Conservation (phyloP, 306 rosid genomes). For the Corylus heterophylla region DNA sequence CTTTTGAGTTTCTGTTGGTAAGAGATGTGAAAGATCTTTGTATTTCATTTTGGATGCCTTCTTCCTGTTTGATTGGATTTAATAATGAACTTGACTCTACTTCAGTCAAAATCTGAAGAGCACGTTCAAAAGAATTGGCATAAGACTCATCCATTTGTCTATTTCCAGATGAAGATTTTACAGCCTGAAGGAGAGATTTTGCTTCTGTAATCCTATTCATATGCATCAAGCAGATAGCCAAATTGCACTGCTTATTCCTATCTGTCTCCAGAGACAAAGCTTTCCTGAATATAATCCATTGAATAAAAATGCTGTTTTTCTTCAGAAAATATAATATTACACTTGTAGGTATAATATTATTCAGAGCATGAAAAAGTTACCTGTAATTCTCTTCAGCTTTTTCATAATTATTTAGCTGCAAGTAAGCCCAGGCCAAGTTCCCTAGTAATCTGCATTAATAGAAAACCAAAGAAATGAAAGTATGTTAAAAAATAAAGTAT, state of each 20-base stretch:
- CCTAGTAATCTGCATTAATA: slow-evolving; percentile 65
- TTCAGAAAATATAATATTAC: neutral
- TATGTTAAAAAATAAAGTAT: neutral
- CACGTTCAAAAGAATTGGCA: slow-evolving; percentile 76
- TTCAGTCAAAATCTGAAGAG: slow-evolving; percentile 58
- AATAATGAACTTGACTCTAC: slow-evolving; percentile 26
- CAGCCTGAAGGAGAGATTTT: slow-evolving; percentile 73
- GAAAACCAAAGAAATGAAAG: slow-evolving; percentile 9
- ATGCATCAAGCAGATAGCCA: slow-evolving; percentile 85
- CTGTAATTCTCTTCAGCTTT: slow-evolving; percentile 78
- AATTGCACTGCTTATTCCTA: slow-evolving; percentile 87
- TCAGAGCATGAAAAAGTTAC: slow-evolving; percentile 33
- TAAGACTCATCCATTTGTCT: slow-evolving; percentile 76
- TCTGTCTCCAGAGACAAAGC: slow-evolving; percentile 79
- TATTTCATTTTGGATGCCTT: slow-evolving; percentile 12
- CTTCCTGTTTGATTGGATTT: slow-evolving; percentile 19
- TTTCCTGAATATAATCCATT: slow-evolving; percentile 44
- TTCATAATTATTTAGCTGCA: slow-evolving; percentile 67
- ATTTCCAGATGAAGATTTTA: slow-evolving; percentile 55
- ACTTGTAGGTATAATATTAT: neutral
- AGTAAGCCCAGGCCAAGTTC: slow-evolving; percentile 94
- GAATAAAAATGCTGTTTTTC: neutral
- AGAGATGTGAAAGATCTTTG: slow-evolving; percentile 18
- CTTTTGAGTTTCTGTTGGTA: slow-evolving; percentile 5
- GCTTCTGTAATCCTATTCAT: slow-evolving; percentile 73